These are phyloP conservation scores for Nemania serpens DNA, from an alignment of 2,329 filamentous ascomycete genomes.

Conservation along the genomic window DNA sequence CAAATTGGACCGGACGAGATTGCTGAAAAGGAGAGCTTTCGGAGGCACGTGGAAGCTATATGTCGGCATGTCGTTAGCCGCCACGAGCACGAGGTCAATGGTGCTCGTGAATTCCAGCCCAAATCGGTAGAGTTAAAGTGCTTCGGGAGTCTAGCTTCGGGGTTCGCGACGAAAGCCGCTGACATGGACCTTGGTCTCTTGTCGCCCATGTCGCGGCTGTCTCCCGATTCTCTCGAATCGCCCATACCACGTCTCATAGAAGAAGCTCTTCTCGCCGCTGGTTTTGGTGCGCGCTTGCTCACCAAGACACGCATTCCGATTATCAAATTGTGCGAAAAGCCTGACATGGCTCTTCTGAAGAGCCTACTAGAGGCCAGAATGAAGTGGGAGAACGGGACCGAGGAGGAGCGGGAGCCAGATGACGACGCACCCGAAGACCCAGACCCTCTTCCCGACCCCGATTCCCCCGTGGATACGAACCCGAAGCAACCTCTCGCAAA, in stretches of 20 bases:
- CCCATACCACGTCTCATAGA: slow-evolving; percentile 76
- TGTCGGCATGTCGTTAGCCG: slow-evolving; percentile 63
- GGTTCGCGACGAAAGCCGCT: slow-evolving; percentile 84
- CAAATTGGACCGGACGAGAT: slow-evolving; percentile 69
- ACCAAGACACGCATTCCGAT: slow-evolving; percentile 83
- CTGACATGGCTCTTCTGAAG: slow-evolving; percentile 62
- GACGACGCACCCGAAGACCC: slow-evolving; percentile 41
- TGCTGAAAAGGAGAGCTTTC: slow-evolving; percentile 72
- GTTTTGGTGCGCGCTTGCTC: slow-evolving; percentile 76
- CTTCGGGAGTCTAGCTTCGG: slow-evolving; percentile 82
- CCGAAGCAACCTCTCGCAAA: slow-evolving; percentile 2
- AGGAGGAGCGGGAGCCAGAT: slow-evolving; percentile 47
- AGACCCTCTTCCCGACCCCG: slow-evolving; percentile 16
- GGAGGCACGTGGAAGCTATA: slow-evolving; percentile 65
- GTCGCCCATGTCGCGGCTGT: slow-evolving; percentile 62
- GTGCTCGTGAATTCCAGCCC: slow-evolving; percentile 53
- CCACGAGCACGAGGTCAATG: slow-evolving; percentile 52
- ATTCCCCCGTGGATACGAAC: slow-evolving; percentile 5
- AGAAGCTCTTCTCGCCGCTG: slow-evolving; percentile 71
- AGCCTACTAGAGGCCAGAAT: slow-evolving; percentile 67
- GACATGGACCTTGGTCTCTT: slow-evolving; percentile 88
- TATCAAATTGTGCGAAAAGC: slow-evolving; percentile 80
- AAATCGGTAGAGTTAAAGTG: slow-evolving; percentile 70
- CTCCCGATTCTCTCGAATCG: slow-evolving; percentile 59
- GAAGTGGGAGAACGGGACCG: slow-evolving; percentile 70